Percentiles rank a stretch among this genome's conserved stretches.
Evolutionary conservation across 2,329 filamentous ascomycete genomes (phyloP).

Genomic region (Fusarium brevicatenulatum): DNA sequence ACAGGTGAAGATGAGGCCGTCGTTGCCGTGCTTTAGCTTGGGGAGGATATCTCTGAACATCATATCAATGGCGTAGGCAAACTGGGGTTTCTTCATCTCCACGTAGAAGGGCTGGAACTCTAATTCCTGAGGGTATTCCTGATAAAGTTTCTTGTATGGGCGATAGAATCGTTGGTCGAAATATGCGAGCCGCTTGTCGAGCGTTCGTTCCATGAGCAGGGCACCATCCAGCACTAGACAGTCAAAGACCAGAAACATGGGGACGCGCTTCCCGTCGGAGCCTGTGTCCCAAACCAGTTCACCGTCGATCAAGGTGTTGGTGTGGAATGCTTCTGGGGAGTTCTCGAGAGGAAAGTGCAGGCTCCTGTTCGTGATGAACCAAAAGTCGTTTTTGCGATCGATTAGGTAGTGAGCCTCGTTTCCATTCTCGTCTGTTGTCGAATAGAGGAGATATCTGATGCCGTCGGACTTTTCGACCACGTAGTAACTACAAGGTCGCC

Average conservation of each 20-base stretch:
- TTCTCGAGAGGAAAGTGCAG: slow-evolving; percentile 83
- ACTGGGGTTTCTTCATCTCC: slow-evolving; percentile 88
- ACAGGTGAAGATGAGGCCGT: slow-evolving; percentile 98
- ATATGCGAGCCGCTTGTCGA: slow-evolving; percentile 90
- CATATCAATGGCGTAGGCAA: slow-evolving; percentile 87
- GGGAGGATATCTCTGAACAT: slow-evolving; percentile 92
- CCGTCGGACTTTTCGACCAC: slow-evolving; percentile 99
- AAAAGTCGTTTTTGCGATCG: slow-evolving; percentile 98
- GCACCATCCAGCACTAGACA: slow-evolving; percentile 84
- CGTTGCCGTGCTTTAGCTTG: slow-evolving; percentile 88
- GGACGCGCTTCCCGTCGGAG: slow-evolving; percentile 71
- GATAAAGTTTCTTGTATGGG: slow-evolving; percentile 72
- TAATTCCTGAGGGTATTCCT: slow-evolving; percentile 74
- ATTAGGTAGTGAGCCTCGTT: slow-evolving; percentile 88
- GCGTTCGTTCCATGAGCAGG: slow-evolving; percentile 78
- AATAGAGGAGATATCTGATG: slow-evolving; percentile 93
- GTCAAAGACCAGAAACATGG: slow-evolving; percentile 93
- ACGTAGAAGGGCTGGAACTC: slow-evolving; percentile 80
- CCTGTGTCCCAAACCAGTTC: slow-evolving; percentile 90
- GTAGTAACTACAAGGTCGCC: slow-evolving; percentile 73
- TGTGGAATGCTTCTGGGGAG: slow-evolving; percentile 76
- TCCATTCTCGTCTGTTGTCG: slow-evolving; percentile 71
- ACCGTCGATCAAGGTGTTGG: slow-evolving; percentile 86
- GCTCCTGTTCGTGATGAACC: slow-evolving; percentile 74
- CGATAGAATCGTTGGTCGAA: slow-evolving; percentile 81